Evolutionary conservation across 371 early-diverging fungal species (phyloP).

Genomic region (Chytridiales sp.): DNA sequence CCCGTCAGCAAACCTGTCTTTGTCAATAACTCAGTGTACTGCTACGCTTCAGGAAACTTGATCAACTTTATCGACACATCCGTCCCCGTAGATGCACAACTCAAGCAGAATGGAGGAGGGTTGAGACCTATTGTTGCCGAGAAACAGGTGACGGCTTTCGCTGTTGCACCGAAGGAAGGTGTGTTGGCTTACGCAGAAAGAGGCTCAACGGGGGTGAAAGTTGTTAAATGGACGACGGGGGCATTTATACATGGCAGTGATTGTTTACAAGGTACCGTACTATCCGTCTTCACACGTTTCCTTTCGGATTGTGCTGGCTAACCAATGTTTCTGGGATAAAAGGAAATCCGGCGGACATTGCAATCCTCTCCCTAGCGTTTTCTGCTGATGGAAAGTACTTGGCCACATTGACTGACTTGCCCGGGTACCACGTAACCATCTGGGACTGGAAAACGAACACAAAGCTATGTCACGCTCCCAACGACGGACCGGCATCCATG

Average conservation of each 20-base stretch:
- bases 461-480: slow-evolving; percentile 20
- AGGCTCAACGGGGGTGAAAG: slow-evolving; percentile 27
- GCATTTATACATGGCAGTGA: slow-evolving; percentile 13
- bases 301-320: too few species aligned
- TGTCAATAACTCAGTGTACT: slow-evolving; percentile 29
- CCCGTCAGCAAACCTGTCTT: slow-evolving; percentile 29
- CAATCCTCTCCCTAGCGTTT: slow-evolving; percentile 36
- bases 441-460: slow-evolving; percentile 48
- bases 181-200: slow-evolving; percentile 46
- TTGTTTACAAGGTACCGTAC: slow-evolving; percentile 23
- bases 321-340: background rate
- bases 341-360: slow-evolving; percentile 32
- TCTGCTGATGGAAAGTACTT: slow-evolving; percentile 48
- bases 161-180: slow-evolving; percentile 31
- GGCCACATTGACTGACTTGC: slow-evolving; percentile 44
- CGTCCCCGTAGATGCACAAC: background rate
- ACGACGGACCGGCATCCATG: slow-evolving; percentile 26
- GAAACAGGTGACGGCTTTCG: slow-evolving; percentile 45
- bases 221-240: slow-evolving; percentile 45
- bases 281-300: slow-evolving; percentile 1
- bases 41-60: slow-evolving; percentile 48
- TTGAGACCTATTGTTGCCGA: slow-evolving; percentile 34
- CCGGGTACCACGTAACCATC: slow-evolving; percentile 37
- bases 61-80: slow-evolving; percentile 41
- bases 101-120: background rate